Percentiles rank a stretch among this genome's conserved stretches.
Conservation (phyloP, 2,329 filamentous ascomycete genomes). For the Aspergillus sp. region DNA sequence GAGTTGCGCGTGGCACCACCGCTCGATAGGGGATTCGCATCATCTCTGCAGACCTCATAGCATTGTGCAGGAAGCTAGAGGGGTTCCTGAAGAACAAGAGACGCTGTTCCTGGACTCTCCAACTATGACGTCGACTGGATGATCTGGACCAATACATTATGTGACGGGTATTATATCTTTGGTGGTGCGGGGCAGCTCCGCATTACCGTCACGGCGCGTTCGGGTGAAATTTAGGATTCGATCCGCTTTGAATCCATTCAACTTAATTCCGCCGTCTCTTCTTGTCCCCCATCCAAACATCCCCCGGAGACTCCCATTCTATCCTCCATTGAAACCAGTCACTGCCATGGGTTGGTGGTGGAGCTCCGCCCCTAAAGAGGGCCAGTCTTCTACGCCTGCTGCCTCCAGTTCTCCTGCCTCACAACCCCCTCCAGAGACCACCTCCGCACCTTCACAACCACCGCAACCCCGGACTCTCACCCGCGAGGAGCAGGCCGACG, state of each 20-base stretch:
- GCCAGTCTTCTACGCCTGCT: conserved; percentile 25
- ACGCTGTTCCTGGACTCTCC: conserved; percentile 1
- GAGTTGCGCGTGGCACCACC: conserved; percentile 12
- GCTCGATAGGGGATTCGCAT: conserved; percentile 20
- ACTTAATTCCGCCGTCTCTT: no score
- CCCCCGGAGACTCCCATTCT: not conserved
- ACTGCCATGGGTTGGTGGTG: conserved; percentile 52
- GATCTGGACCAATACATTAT: not conserved
- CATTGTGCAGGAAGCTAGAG: conserved; percentile 3
- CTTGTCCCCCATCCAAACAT: not conserved
- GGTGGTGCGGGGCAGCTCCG: not conserved
- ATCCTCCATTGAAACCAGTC: conserved; percentile 12
- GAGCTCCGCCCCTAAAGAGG: conserved; percentile 34
- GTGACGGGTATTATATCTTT: not conserved
- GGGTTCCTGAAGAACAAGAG: not conserved
- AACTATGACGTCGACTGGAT: conserved; percentile 15
- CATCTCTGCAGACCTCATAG: conserved; percentile 21
- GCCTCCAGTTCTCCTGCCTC: conserved; percentile 12
- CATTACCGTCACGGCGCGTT: conserved; percentile 7
- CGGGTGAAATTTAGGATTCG: not conserved
- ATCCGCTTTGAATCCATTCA: not conserved
- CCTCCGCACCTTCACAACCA: conserved; percentile 22
- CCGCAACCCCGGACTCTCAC: conserved; percentile 33
- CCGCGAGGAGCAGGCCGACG: conserved; percentile 54
- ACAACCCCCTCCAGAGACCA: conserved; percentile 8